Evolutionary conservation across 2,329 filamentous ascomycete genomes (phyloP).

Genomic region (Myriangium duriaei): DNA sequence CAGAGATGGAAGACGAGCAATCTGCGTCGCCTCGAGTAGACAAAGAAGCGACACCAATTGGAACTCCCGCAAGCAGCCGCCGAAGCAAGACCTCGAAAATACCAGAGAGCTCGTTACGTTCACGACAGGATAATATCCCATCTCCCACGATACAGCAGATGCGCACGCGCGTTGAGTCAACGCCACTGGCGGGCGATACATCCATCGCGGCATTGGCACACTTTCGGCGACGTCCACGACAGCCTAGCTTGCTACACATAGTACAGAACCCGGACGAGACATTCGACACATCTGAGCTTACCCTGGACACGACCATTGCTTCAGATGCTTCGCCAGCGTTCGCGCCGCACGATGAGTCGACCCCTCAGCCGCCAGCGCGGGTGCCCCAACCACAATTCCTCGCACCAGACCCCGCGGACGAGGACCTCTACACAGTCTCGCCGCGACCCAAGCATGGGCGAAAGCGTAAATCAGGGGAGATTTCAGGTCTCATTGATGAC

Average conservation of each 20-base stretch:
- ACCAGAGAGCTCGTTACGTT: too few relatives aligned
- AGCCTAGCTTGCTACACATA: constrained; percentile 38
- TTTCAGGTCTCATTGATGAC: neutral
- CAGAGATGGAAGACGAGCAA: too few relatives aligned
- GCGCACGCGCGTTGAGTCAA: neutral
- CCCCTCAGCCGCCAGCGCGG: constrained; percentile 34
- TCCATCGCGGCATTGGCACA: constrained; percentile 38
- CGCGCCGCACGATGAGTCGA: constrained; percentile 54
- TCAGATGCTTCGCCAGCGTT: constrained; percentile 26
- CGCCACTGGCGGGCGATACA: constrained; percentile 21
- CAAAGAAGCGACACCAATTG: too few relatives aligned
- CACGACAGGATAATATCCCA: too few relatives aligned
- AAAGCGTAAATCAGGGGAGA: constrained; percentile 7
- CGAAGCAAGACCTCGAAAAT: too few relatives aligned
- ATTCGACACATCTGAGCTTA: constrained; percentile 17
- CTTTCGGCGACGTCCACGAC: constrained; percentile 37
- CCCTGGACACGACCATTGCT: constrained; percentile 14
- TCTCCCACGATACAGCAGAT: neutral
- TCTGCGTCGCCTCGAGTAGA: too few relatives aligned
- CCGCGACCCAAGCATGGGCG: constrained; percentile 3
- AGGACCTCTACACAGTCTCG: constrained; percentile 7
- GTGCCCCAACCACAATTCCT: neutral
- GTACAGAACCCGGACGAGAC: constrained; percentile 25
- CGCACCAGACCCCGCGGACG: constrained; percentile 1
- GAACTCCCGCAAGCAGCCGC: too few relatives aligned